These are phyloP conservation scores for Hamamelis virginiana DNA, from an alignment of 164 flowering plant species.

Conservation along the genomic window DNA sequence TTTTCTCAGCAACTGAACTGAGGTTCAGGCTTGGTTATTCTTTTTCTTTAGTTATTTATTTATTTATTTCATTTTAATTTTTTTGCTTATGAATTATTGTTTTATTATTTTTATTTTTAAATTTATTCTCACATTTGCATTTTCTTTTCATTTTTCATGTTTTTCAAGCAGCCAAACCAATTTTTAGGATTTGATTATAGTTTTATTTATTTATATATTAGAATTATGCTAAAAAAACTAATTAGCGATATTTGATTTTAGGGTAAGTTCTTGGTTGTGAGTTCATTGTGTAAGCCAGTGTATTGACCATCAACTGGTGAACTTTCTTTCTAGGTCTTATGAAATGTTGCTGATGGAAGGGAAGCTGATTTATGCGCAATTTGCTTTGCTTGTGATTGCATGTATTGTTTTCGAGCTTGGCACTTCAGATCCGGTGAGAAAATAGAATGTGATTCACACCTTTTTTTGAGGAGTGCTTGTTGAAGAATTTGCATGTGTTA, in stretches of 20 bases:
- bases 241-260: no score
- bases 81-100: no score
- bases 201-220: neutral
- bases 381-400: constrained; percentile 9
- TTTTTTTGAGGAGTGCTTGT: neutral
- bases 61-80: no score
- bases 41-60: no score
- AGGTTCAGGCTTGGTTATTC: no score
- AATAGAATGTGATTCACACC: neutral
- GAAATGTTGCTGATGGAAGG: constrained; percentile 3
- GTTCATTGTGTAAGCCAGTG: neutral
- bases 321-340: constrained; percentile 4
- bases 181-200: neutral
- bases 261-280: no score
- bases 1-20: no score
- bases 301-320: neutral
- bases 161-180: neutral
- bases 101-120: no score
- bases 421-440: constrained; percentile 26
- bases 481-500: constrained; percentile 1
- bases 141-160: neutral
- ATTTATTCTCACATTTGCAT: no score
- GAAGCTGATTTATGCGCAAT: constrained; percentile 6
- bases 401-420: neutral
- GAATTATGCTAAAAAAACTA: neutral